Conservation (phyloP, 805 yeast genomes). For the Priceomyces castillae region DNA sequence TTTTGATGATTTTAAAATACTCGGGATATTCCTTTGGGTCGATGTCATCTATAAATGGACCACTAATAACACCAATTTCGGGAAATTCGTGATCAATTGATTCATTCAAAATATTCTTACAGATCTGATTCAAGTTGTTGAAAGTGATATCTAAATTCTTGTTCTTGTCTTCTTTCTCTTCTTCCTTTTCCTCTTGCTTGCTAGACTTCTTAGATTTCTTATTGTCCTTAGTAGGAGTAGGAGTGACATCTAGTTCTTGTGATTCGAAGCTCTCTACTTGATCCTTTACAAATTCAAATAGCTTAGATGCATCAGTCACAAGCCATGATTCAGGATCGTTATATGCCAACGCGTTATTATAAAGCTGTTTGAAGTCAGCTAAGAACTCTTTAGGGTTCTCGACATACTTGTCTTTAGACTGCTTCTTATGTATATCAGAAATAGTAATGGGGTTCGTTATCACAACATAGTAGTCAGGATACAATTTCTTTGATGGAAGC, state of each 20-base stretch:
- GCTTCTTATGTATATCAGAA: conserved; percentile 33
- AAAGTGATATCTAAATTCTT: conserved; percentile 12
- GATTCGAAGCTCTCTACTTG: conserved; percentile 40
- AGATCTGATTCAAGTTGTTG: conserved; percentile 18
- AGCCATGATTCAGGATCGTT: conserved; percentile 50
- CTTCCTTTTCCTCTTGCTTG: conserved; percentile 2
- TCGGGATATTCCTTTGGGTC: conserved; percentile 72
- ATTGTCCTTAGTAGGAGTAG: conserved; percentile 13
- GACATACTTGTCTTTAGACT: conserved; percentile 38
- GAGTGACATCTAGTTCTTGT: neutral
- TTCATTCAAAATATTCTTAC: conserved; percentile 32
- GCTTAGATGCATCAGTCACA: conserved; percentile 59
- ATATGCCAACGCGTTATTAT: conserved; percentile 39
- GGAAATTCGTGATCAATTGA: conserved; percentile 45
- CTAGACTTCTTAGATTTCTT: conserved; percentile 7
- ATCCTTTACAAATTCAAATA: conserved; percentile 55
- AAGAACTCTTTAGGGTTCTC: conserved; percentile 36
- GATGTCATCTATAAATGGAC: conserved; percentile 75
- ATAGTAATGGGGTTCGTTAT: conserved; percentile 34
- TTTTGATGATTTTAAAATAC: conserved; percentile 66
- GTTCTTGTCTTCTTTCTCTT: neutral
- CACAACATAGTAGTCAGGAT: conserved; percentile 40
- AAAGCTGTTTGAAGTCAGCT: conserved; percentile 33
- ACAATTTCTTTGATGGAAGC: conserved; percentile 34
- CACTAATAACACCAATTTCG: conserved; percentile 54